A percentile compares a stretch with the other conserved stretches of the same genome.
These are phyloP conservation scores for Chrysochromulina parva DNA, from an alignment of 78 protist genomes.

Conservation along the genomic window DNA sequence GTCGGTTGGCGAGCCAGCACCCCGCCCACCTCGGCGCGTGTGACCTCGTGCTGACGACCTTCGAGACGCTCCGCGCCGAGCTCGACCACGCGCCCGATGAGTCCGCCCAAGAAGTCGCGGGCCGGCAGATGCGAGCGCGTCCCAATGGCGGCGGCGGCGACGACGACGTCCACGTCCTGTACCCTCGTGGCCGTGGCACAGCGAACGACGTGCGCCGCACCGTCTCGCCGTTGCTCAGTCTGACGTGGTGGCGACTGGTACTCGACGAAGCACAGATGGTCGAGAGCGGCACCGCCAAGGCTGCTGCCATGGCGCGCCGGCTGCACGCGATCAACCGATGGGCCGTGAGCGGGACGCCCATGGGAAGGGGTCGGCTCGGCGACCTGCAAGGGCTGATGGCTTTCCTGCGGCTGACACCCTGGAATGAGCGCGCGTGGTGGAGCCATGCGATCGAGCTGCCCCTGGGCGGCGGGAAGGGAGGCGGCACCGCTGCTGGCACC, in stretches of 20 bases:
- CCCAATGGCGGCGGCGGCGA: too few relatives aligned
- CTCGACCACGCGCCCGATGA: not conserved
- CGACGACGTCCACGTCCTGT: too few relatives aligned
- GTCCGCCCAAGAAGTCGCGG: too few relatives aligned
- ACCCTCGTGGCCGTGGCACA: too few relatives aligned
- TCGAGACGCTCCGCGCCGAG: conserved; percentile 9
- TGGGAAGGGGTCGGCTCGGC: not conserved
- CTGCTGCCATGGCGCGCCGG: conserved; percentile 1
- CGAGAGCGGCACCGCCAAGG: not conserved
- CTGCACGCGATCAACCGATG: not conserved
- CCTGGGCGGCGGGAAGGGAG: not conserved
- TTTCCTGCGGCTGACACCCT: not conserved
- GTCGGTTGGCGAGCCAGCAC: not conserved
- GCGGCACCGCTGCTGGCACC: not conserved
- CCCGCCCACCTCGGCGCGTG: not conserved
- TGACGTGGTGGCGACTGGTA: not conserved
- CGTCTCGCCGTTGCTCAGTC: not conserved
- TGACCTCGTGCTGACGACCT: conserved; percentile 23
- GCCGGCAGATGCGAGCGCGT: too few relatives aligned
- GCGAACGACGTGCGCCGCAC: not conserved
- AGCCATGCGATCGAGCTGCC: not conserved
- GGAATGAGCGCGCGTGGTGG: not conserved
- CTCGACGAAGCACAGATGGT: conserved; percentile 44
- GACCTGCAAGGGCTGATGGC: not conserved
- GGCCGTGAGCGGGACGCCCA: not conserved